These are phyloP conservation scores for Postia placenta DNA, from an alignment of 768 basidiomycete genomes.

Conservation along the genomic window DNA sequence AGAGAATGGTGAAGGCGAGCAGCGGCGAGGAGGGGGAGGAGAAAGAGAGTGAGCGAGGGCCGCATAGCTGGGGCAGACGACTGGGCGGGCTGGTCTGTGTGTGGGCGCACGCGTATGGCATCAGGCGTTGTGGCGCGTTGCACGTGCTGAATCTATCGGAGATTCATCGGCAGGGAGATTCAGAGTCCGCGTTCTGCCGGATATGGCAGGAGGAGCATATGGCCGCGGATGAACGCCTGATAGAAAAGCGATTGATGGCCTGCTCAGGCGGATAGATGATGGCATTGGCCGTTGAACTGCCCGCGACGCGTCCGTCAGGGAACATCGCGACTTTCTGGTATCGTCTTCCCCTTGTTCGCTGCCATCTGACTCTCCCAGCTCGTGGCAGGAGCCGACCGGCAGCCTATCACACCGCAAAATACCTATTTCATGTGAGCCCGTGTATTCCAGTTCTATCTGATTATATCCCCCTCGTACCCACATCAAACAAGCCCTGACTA, in stretches of 20 bases:
- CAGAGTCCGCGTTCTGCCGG: not conserved
- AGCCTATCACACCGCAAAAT: not conserved
- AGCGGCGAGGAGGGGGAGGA: slow-evolving; percentile 21
- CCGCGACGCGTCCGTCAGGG: slow-evolving; percentile 2
- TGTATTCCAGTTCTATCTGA: slow-evolving; percentile 18
- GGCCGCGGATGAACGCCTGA: not conserved
- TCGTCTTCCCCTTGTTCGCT: not conserved
- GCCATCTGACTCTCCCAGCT: slow-evolving; percentile 2
- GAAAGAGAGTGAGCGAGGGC: slow-evolving; percentile 27
- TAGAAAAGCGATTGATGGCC: not conserved
- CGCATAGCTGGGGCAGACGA: slow-evolving; percentile 7
- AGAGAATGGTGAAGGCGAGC: slow-evolving; percentile 44
- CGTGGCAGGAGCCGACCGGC: slow-evolving; percentile 13
- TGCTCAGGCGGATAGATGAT: not conserved
- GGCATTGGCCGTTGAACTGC: not conserved
- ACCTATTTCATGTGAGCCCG: slow-evolving; percentile 17
- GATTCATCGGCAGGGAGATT: slow-evolving; percentile 4
- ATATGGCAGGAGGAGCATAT: not conserved
- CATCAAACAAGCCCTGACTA: slow-evolving; percentile 12
- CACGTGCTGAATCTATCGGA: slow-evolving; percentile 12
- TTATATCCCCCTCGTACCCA: slow-evolving; percentile 11
- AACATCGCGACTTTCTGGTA: not conserved
- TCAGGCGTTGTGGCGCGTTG: slow-evolving; percentile 11
- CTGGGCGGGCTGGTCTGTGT: not conserved
- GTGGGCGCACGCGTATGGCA: not conserved